Percentiles rank a stretch among this genome's conserved stretches.
phyloP scores from a whole-genome alignment of 805 yeast species.

The Saturnispora besseyi region DNA sequence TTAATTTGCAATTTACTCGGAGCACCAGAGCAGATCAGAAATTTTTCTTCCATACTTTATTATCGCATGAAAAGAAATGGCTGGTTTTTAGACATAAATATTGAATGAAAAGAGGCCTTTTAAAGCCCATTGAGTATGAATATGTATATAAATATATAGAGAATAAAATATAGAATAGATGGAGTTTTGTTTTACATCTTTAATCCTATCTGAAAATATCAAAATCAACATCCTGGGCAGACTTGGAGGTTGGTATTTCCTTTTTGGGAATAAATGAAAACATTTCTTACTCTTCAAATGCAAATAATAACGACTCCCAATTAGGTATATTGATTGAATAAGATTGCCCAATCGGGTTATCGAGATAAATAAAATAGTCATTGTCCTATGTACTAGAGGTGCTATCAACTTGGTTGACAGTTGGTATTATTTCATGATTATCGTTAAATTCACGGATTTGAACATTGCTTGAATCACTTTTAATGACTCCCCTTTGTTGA shows the following conservation, averaged over 20 bases:
- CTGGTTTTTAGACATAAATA: not conserved
- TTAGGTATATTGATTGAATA: not conserved
- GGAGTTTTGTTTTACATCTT: too few species aligned
- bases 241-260: not conserved
- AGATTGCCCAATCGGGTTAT: not conserved
- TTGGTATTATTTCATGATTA: not conserved
- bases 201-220: too few species aligned
- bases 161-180: not conserved
- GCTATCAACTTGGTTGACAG: not conserved
- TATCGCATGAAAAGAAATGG: not conserved
- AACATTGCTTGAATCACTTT: not conserved
- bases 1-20: not conserved
- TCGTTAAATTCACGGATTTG: not conserved
- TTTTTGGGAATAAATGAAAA: constrained; percentile 1
- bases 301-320: not conserved
- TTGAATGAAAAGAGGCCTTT: not conserved
- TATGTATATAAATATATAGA: not conserved
- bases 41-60: not conserved
- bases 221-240: not conserved
- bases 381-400: not conserved
- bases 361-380: not conserved
- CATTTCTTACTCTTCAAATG: not conserved
- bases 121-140: not conserved
- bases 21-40: not conserved
- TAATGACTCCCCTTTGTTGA: constrained; percentile 13